These are phyloP conservation scores for Cladosporium phlei DNA, from an alignment of 2,329 filamentous ascomycete species.

Conservation along the genomic window DNA sequence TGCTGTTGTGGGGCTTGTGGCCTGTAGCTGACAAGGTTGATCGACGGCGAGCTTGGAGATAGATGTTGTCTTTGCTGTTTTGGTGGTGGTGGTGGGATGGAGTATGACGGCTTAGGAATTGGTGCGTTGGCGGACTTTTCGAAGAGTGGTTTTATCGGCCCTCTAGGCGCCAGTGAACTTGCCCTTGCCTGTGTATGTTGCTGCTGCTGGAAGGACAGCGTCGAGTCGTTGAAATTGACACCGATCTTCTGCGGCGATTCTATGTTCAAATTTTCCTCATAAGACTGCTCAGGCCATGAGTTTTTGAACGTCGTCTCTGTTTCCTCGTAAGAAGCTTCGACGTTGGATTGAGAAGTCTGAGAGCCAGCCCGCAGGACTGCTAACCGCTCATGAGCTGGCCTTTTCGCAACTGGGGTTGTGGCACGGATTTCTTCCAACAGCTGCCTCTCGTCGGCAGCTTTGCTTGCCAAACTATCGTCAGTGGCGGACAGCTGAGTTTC, in stretches of 20 bases:
- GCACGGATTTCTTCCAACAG: constrained; percentile 22
- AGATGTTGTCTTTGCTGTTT: background rate
- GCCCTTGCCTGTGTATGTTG: constrained; percentile 16
- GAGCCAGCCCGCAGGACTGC: background rate
- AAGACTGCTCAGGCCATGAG: constrained; percentile 17
- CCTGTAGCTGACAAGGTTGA: constrained; percentile 9
- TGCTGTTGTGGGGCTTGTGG: background rate
- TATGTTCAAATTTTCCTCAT: constrained; percentile 34
- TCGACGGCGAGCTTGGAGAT: background rate
- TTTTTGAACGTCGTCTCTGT: constrained; percentile 3
- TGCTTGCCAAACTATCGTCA: constrained; percentile 23
- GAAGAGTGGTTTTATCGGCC: constrained; percentile 24
- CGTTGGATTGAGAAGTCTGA: background rate
- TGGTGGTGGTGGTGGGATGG: constrained; percentile 16
- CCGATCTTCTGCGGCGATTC: constrained; percentile 32
- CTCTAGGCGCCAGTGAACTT: constrained; percentile 14
- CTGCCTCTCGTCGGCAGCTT: constrained; percentile 29
- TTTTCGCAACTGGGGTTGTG: constrained; percentile 5
- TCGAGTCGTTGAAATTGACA: constrained; percentile 34
- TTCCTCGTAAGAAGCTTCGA: constrained; percentile 9
- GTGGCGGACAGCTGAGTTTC: constrained; percentile 7
- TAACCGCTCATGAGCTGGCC: constrained; percentile 4
- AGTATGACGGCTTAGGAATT: constrained; percentile 22
- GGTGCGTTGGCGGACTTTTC: constrained; percentile 27
- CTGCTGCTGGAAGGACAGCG: constrained; percentile 4